Evolutionary conservation across 2,329 filamentous ascomycete species (phyloP).

Genomic region (Dissoconium aciculare): DNA sequence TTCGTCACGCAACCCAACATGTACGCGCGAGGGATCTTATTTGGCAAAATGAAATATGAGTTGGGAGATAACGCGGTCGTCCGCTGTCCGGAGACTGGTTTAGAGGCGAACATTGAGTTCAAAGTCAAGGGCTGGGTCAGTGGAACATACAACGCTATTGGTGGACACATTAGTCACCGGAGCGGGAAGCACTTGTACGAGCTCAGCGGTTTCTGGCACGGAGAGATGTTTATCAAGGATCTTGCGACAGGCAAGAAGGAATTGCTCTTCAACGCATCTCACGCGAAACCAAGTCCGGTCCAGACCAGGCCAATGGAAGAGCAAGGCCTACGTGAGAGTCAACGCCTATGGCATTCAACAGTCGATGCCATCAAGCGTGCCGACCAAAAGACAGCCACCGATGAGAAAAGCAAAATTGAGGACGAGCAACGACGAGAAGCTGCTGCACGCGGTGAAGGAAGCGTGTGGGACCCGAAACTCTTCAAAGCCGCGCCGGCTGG

Average conservation of each 20-base stretch:
- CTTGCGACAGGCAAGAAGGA: conserved; percentile 72
- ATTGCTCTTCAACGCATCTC: conserved; percentile 73
- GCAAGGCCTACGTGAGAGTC: conserved; percentile 80
- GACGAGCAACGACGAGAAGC: conserved; percentile 84
- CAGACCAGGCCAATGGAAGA: conserved; percentile 63
- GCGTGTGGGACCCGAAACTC: conserved; percentile 76
- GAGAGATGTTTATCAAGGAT: conserved; percentile 86
- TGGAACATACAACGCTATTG: conserved; percentile 91
- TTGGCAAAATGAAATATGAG: conserved; percentile 99
- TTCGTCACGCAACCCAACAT: conserved; percentile 96
- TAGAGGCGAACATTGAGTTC: conserved; percentile 88
- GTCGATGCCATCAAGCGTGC: conserved; percentile 66
- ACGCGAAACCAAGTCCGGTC: conserved; percentile 61
- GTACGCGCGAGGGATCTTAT: conserved; percentile 92
- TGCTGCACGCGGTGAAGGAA: conserved; percentile 59
- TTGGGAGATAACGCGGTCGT: conserved; percentile 92
- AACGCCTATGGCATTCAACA: conserved; percentile 71
- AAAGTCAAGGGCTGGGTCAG: conserved; percentile 97
- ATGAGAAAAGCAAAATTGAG: conserved; percentile 93
- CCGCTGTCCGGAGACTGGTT: conserved; percentile 70
- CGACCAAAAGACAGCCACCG: conserved; percentile 79
- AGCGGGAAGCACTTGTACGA: conserved; percentile 83
- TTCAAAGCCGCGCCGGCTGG: conserved; percentile 56
- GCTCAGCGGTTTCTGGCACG: conserved; percentile 81
- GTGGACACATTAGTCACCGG: conserved; percentile 74